Percentiles rank a stretch among this genome's conserved stretches.
These are phyloP conservation scores for Saprolegnia parasitica DNA, from an alignment of 352 stramenopile species.

Conservation along the genomic window DNA sequence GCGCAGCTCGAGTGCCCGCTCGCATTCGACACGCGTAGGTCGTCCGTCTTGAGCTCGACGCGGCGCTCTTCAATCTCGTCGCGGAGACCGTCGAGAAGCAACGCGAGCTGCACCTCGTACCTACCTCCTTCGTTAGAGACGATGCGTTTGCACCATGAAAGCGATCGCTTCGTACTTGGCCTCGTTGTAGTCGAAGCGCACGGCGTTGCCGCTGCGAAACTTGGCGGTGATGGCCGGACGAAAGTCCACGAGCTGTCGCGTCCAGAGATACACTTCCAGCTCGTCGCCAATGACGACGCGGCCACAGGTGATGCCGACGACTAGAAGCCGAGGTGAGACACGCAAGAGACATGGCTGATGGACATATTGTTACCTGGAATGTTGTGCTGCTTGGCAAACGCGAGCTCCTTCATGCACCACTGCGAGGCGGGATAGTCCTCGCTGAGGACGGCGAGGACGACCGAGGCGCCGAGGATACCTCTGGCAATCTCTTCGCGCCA, in stretches of 20 bases:
- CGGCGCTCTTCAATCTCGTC: conserved; percentile 80
- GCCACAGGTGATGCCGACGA: conserved; percentile 80
- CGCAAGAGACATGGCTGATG: neutral
- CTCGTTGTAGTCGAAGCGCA: conserved; percentile 43
- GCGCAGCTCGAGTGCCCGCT: neutral
- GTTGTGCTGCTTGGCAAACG: conserved; percentile 82
- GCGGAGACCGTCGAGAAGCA: conserved; percentile 74
- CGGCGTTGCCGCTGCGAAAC: conserved; percentile 24
- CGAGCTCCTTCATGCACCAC: conserved; percentile 85
- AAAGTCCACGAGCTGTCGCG: conserved; percentile 79
- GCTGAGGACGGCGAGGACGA: conserved; percentile 69
- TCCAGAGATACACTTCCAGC: conserved; percentile 83
- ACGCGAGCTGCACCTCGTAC: conserved; percentile 35
- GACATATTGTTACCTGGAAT: conserved; percentile 32
- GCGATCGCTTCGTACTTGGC: conserved; percentile 52
- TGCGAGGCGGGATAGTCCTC: conserved; percentile 72
- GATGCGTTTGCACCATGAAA: neutral
- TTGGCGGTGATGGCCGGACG: conserved; percentile 38
- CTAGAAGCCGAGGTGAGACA: conserved; percentile 30
- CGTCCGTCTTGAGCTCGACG: conserved; percentile 20
- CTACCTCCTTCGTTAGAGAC: neutral
- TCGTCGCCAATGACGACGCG: conserved; percentile 79
- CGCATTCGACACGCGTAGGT: neutral
- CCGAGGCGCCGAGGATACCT: conserved; percentile 64
- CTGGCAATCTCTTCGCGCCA: conserved; percentile 79